Evolutionary conservation across 2,329 filamentous ascomycete genomes (phyloP), one percentile per base, ranked within the genome.

Genomic region (Penicillium polonicum): DNA sequence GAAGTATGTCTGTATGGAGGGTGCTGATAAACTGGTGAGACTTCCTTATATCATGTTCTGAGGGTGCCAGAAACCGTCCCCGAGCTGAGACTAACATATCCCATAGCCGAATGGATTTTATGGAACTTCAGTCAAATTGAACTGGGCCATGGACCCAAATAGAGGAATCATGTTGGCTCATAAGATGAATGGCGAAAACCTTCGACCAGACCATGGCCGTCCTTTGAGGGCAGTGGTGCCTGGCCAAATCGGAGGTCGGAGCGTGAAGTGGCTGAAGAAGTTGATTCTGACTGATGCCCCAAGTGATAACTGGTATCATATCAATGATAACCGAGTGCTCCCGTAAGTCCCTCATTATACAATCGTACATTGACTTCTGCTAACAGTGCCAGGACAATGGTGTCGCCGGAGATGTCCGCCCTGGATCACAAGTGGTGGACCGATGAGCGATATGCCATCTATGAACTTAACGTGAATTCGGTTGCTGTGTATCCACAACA

Each of bases 241-340:
- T 0, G 92, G 92, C 0, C 91, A 96, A 73, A 96, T 97, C 60
- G 92, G 92, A 35, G 92, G 92, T 0, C 83, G 92, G 61, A 96
- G 91, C 72, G 92, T 97, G 33, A 97, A 97, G 74, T 97, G 92
- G 92, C 72, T 97, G 58, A 93, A 88, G 77, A 87, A 82, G 63
- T 83, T 97, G 59, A 88, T 92, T 43, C 74, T 97, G 50, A 93
- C 91, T 0, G 83, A 87, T 10, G 79, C 82, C 25, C 91, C 92
- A 0, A 96, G 91, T 70, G 88, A 93, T 61, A 96, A 95, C 70
- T 96, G 91, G 91, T 96, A 96, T 68, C 92, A 97, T 73, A 91
- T 95, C 61, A 92, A 94, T 74, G 92, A 97, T 72, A 97, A 97
- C 71, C 82, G 91, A 58, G 91, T 97, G 1, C 77, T 97, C 39